A percentile compares a stretch with the other conserved stretches of the same genome.
These are phyloP conservation scores for Chrysophaeum taylorii DNA, from an alignment of 352 stramenopile genomes.

Conservation along the genomic window DNA sequence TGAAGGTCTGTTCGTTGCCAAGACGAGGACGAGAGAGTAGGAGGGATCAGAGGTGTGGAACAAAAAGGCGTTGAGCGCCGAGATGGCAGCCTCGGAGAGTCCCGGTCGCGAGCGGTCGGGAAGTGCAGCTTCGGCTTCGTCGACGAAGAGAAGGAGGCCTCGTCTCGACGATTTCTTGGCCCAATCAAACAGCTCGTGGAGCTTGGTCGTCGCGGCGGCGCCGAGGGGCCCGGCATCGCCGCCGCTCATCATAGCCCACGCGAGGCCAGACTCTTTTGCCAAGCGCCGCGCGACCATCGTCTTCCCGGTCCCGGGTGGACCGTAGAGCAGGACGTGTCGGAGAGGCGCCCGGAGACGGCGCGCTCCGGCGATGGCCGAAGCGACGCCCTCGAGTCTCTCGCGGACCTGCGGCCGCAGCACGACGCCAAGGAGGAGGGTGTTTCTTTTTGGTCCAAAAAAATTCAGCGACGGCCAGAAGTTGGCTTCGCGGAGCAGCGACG, in stretches of 20 bases:
- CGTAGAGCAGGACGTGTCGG: constrained; percentile 65
- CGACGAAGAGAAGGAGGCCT: constrained; percentile 66
- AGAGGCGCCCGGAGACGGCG: constrained; percentile 43
- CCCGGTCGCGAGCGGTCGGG: constrained; percentile 39
- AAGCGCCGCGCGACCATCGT: constrained; percentile 70
- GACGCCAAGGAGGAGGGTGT: background rate
- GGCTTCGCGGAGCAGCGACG: background rate
- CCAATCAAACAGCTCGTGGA: constrained; percentile 66
- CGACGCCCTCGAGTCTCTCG: background rate
- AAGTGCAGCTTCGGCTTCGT: constrained; percentile 67
- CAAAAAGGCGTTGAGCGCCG: constrained; percentile 59
- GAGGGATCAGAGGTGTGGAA: constrained; percentile 49
- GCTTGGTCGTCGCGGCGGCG: constrained; percentile 56
- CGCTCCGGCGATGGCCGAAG: background rate
- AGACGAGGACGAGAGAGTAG: constrained; percentile 42
- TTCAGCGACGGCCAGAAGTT: background rate
- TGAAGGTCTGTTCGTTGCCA: constrained; percentile 66
- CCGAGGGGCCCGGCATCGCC: constrained; percentile 65
- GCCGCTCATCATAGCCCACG: constrained; percentile 67
- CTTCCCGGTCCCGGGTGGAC: constrained; percentile 65
- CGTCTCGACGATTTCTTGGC: constrained; percentile 32
- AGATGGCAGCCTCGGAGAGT: constrained; percentile 24
- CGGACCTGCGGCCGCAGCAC: background rate
- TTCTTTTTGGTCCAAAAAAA: no score
- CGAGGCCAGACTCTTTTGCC: constrained; percentile 55